Percentiles rank a stretch among this genome's conserved stretches.
Conservation (phyloP, 1,284 basidiomycete species). For the Psilocybe mexicana region DNA sequence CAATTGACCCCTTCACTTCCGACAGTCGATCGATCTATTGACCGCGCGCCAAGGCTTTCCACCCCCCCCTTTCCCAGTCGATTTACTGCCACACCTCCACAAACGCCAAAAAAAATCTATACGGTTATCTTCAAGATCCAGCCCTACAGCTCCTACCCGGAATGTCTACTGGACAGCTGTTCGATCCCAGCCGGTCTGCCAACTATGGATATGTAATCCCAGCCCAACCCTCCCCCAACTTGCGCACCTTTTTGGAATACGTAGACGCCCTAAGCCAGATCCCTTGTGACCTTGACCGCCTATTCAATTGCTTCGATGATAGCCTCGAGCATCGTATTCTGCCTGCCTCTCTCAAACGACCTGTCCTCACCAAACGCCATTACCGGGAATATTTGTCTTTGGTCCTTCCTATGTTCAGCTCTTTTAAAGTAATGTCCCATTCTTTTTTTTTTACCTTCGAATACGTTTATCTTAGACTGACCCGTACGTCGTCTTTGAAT, state of each 20-base stretch:
- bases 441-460: neutral
- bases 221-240: slow-evolving; percentile 31
- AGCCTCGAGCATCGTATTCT: slow-evolving; percentile 36
- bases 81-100: neutral
- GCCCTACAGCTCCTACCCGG: neutral
- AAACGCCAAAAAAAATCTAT: neutral
- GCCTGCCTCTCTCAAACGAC: slow-evolving; percentile 34
- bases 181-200: slow-evolving; percentile 26
- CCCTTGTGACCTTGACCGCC: slow-evolving; percentile 27
- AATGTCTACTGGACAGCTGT: slow-evolving; percentile 3
- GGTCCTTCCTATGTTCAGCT: slow-evolving; percentile 29
- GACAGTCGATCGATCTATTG: neutral
- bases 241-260: slow-evolving; percentile 32
- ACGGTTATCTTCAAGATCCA: neutral
- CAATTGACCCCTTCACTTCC: neutral
- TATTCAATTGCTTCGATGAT: slow-evolving; percentile 33
- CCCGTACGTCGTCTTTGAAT: neutral
- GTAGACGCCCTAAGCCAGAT: slow-evolving; percentile 28
- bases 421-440: slow-evolving; percentile 25
- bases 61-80: no score
- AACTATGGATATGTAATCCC: slow-evolving; percentile 27
- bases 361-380: slow-evolving; percentile 36
- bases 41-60: neutral
- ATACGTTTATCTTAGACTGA: neutral
- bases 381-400: slow-evolving; percentile 33